Base-by-base conservation (phyloP, 176 grass and related monocot species). In the Raddia guianensis region DNA sequence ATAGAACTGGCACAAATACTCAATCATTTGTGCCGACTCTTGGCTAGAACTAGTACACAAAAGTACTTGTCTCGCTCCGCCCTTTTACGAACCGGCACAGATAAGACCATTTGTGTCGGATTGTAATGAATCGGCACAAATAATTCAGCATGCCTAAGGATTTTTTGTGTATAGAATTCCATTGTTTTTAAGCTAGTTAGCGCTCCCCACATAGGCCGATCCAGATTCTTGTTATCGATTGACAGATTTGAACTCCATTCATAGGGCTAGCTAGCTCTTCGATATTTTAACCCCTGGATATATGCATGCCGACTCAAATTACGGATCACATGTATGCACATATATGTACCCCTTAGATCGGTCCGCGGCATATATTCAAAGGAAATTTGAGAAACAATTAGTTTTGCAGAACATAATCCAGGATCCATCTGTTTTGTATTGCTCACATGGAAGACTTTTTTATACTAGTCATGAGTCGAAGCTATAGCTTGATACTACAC, bases 151-250 rank as follows among this genome's bases (percentile, higher is more conserved):
- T 27, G 27, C 27, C 0, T 27, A 27, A 27, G 27, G 27, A 1
- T 27, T 27, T 27, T 27, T 27, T 0, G 27, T 27, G 27, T 27
- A 27, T 27, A 27, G 27, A 27, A 27, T 18, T 72, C n/a, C 19
- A 51, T 79, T 80, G 6, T 32, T 65, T 52, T 73, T 88, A 84
- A 73, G 20, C 50, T 5, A 73, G 20, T 40, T 5, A 57, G 18
- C 68, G 52, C 73, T 84, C 45, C 61, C 57, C 40, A 2, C 3
- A 21, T 49, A 42, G 20, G 49, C 18, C 18, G 77, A 48, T 64
- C 64, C 21, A 2, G n/a, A 21, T 59, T 21, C n/a, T 59, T 57
- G 37, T 40, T 40, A 40, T 5, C 37, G 37, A 40, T 40, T 40
- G 37, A 40, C 9, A 69, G 8, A 20, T 7, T n/a, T 21, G 43